Evolutionary conservation across 768 basidiomycete species (phyloP), one percentile per base, ranked within the genome.

Genomic region (Favolaschia claudopus): DNA sequence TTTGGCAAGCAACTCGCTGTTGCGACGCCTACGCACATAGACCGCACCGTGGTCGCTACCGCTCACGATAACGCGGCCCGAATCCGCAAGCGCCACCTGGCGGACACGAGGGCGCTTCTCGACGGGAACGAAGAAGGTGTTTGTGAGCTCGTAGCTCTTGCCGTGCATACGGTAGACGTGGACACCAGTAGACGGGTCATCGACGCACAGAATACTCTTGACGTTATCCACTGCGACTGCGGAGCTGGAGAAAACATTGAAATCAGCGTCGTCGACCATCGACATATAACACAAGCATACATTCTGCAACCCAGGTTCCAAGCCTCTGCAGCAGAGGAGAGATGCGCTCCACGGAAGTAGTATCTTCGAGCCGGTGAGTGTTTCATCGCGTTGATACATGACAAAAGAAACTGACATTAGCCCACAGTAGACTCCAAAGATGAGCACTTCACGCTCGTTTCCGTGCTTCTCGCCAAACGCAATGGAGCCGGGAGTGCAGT

Each of bases 151-250:
- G n/a, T n/a, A n/a, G n/a, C n/a, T n/a, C n/a, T n/a, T n/a, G n/a
- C n/a, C n/a, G n/a, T n/a, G n/a, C n/a, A n/a, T n/a, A n/a, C n/a
- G n/a, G 50, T 65, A 69, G 42, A 67, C 32, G 17, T 54, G 37
- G 4, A 44, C 45, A 14, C 65, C 66, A 12, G 55, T 27, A 14
- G 55, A 46, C 29, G 64, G 62, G 19, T 65, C 64, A 53, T 68
- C 62, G 25, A 64, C 59, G 34, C 61, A 62, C 22, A 62, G 45
- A 9, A 55, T 60, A 25, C 54, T 45, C 15, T 45, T 54, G n/a
- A 27, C 19, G 5, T 20, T 8, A 39, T 65, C 54, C 13, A 63
- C 42, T 7, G 31, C 52, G 7, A 45, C 52, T 19, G 45, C 58
- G 19, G 57, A 47, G 37, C 64, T 65, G 52, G 39, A 20, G 19